Conservation (phyloP, 208 protist species). For the Leishmania tropica region DNA sequence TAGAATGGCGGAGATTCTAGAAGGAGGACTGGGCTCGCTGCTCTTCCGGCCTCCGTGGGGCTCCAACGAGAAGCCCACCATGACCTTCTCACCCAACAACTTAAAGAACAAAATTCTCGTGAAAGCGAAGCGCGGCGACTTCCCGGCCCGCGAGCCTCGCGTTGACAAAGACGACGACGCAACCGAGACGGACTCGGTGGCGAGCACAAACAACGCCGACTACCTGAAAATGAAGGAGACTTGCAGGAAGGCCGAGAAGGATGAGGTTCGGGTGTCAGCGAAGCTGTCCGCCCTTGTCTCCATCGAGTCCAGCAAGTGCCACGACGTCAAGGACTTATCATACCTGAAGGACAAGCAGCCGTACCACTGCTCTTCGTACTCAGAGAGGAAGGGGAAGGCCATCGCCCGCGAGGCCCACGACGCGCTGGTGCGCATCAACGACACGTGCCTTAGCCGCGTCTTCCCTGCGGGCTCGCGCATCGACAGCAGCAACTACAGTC, state of each 20-base stretch:
- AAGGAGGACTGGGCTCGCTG: conserved; percentile 49
- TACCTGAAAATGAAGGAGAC: conserved; percentile 27
- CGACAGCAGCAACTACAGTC: conserved; percentile 93
- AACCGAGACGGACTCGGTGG: conserved; percentile 17
- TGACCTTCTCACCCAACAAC: conserved; percentile 56
- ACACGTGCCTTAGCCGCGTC: conserved; percentile 80
- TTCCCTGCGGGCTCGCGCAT: conserved; percentile 94
- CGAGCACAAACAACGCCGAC: conserved; percentile 23
- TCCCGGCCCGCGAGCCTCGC: conserved; percentile 22
- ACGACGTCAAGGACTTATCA: conserved; percentile 52
- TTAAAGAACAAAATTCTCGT: conserved; percentile 64
- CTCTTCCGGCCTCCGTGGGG: conserved; percentile 55
- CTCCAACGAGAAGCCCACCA: conserved; percentile 37
- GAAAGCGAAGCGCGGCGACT: conserved; percentile 54
- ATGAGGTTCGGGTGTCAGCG: conserved; percentile 31
- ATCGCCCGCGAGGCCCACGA: conserved; percentile 35
- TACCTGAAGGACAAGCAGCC: conserved; percentile 61
- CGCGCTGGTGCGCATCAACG: conserved; percentile 61
- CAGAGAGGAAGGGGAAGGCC: conserved; percentile 64
- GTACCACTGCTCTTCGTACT: conserved; percentile 66
- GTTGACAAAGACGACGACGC: conserved; percentile 50
- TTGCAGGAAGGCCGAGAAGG: conserved; percentile 26
- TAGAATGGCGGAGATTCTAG: conserved; percentile 73
- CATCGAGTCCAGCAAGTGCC: conserved; percentile 71
- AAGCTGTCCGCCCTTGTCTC: conserved; percentile 56